Evolutionary conservation across 257 asterid species (phyloP).

Genomic region (Dorcoceras hygrometricum): DNA sequence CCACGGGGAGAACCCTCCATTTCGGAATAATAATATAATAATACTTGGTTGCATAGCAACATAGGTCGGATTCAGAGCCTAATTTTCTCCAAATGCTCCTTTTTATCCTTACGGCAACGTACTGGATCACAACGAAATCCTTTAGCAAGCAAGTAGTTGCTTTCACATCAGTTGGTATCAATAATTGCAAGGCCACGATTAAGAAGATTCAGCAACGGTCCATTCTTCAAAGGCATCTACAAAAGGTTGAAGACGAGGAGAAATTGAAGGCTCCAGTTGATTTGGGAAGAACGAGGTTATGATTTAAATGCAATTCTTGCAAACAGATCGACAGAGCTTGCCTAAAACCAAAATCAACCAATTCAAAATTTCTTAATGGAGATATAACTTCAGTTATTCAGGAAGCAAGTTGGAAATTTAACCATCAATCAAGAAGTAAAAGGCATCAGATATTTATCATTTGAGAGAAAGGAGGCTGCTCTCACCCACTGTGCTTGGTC

Average conservation of each 20-base stretch:
- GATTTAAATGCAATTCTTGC: background rate
- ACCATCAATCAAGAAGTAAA: background rate
- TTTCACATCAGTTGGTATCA: background rate
- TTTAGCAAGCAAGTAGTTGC: background rate
- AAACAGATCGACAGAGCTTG: background rate
- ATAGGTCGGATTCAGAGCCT: too few species aligned
- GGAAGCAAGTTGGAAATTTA: background rate
- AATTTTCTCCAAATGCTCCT: too few species aligned
- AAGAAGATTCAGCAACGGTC: background rate
- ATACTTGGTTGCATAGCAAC: too few species aligned
- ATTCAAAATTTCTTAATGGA: background rate
- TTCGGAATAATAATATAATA: too few species aligned
- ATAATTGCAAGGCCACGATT: background rate
- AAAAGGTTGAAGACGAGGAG: background rate
- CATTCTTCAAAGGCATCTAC: background rate
- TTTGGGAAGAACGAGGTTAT: background rate
- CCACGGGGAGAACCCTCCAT: too few species aligned
- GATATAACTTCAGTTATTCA: background rate
- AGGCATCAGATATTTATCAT: background rate
- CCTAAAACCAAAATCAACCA: background rate
- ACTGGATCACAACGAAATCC: background rate
- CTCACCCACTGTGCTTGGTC: background rate
- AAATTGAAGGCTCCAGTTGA: background rate
- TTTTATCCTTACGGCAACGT: background rate
- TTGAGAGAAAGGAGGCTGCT: conserved; percentile 33